Percentiles rank a stretch among this genome's conserved stretches.
phyloP scores from a whole-genome alignment of 352 stramenopile species.

The Globisporangium carolinianum region DNA sequence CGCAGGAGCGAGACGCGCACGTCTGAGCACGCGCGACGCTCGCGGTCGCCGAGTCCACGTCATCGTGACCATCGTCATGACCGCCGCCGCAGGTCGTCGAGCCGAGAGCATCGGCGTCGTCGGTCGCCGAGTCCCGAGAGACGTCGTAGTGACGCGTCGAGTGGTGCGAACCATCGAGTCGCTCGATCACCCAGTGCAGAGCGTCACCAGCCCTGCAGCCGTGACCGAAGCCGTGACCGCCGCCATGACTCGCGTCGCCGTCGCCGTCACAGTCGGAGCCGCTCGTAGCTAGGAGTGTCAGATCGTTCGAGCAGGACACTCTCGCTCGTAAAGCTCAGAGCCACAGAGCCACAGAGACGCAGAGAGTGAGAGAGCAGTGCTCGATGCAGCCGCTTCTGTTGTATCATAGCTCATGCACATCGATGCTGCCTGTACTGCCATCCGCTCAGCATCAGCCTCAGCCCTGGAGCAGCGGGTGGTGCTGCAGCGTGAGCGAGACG shows the following conservation, averaged over 20 bases:
- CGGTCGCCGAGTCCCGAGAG: not conserved
- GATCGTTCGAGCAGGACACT: no score
- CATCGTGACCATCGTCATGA: not conserved
- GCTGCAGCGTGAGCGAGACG: constrained; percentile 46
- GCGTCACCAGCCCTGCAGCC: no score
- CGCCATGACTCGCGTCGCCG: not conserved
- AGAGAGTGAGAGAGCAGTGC: no score
- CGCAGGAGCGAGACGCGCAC: not conserved
- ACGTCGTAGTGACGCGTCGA: no score
- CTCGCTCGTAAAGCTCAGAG: no score
- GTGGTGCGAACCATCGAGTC: no score
- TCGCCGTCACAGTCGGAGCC: not conserved
- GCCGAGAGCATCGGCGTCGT: not conserved
- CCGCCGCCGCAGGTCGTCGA: not conserved
- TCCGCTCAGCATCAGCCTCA: no score
- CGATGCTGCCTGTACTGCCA: no score
- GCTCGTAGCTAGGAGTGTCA: not conserved
- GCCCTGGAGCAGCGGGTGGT: constrained; percentile 35
- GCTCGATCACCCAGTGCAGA: no score
- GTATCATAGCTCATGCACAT: no score
- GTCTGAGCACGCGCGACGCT: not conserved
- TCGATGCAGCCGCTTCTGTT: no score
- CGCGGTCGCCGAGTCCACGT: not conserved
- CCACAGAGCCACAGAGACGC: no score
- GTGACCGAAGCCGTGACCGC: not conserved